Conservation (phyloP, 2,329 filamentous ascomycete genomes). For the Sordariomycetes sp. region DNA sequence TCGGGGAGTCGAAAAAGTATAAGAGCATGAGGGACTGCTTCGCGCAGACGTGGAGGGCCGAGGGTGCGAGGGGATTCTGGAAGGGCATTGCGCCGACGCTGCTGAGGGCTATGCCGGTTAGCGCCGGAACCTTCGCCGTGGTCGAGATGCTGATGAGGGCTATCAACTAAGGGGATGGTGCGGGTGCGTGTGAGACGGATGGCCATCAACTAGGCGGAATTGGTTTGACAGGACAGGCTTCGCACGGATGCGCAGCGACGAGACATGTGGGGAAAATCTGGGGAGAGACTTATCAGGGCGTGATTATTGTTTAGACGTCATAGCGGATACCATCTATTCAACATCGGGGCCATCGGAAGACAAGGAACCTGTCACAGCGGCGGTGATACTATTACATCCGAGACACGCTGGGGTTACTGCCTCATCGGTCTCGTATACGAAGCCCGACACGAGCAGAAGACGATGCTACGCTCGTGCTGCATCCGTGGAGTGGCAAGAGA, state of each 20-base stretch:
- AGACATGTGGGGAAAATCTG: not conserved
- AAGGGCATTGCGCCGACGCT: slow-evolving; percentile 85
- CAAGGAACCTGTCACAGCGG: not conserved
- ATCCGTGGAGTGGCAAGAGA: too few species aligned
- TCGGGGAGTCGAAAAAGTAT: slow-evolving; percentile 59
- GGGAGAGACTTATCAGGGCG: not conserved
- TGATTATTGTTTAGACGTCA: not conserved
- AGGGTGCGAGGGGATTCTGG: slow-evolving; percentile 82
- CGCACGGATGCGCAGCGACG: not conserved
- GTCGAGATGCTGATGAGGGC: slow-evolving; percentile 54
- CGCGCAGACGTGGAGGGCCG: slow-evolving; percentile 61
- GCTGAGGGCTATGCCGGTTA: slow-evolving; percentile 91
- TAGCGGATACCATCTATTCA: not conserved
- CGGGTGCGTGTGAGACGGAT: not conserved
- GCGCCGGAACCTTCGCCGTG: slow-evolving; percentile 92
- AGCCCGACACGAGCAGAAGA: too few species aligned
- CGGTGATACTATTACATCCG: not conserved
- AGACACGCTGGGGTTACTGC: not conserved
- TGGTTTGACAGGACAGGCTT: not conserved
- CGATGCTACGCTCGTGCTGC: too few species aligned
- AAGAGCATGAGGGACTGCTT: slow-evolving; percentile 83
- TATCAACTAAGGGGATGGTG: slow-evolving; percentile 24
- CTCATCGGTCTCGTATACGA: too few species aligned
- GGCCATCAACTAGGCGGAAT: not conserved
- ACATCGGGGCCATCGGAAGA: not conserved